phyloP scores from a whole-genome alignment of 345 rosid genomes.

The Linum usitatissimum region DNA sequence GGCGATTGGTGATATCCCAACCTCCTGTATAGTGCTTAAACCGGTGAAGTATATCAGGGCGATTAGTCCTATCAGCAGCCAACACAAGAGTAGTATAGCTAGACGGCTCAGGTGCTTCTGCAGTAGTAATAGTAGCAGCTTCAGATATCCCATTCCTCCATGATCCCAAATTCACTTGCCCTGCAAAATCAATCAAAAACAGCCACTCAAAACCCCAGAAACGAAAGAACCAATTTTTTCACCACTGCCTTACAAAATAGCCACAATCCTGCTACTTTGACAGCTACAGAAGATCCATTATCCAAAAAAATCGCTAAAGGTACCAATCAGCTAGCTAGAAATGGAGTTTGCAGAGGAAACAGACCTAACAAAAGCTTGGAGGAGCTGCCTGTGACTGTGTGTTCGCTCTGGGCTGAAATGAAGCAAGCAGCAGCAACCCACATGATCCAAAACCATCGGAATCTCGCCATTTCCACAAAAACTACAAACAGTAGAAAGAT shows the following conservation, averaged over 20 bases:
- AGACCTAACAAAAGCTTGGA: neutral
- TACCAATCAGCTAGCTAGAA: neutral
- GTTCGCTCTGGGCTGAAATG: neutral
- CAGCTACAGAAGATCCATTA: too few species aligned
- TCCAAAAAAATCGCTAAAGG: neutral
- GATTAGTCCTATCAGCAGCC: constrained; percentile 67
- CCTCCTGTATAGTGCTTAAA: constrained; percentile 66
- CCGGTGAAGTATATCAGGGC: constrained; percentile 70
- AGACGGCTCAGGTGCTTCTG: constrained; percentile 56
- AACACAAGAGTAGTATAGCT: constrained; percentile 33
- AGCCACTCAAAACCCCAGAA: too few species aligned
- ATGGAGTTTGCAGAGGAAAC: neutral
- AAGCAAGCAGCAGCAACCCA: neutral
- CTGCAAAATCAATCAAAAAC: neutral
- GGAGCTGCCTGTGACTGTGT: neutral
- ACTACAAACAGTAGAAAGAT: neutral
- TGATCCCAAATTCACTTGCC: constrained; percentile 14
- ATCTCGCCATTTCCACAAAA: neutral
- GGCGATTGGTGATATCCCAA: constrained; percentile 76
- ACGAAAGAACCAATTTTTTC: too few species aligned
- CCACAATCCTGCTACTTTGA: neutral
- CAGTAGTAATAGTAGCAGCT: constrained; percentile 8
- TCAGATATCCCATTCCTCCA: constrained; percentile 44
- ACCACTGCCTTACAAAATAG: neutral
- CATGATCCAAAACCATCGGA: neutral